Base-by-base conservation (phyloP, 75 land plant species). In the Sequoiadendron giganteum region DNA sequence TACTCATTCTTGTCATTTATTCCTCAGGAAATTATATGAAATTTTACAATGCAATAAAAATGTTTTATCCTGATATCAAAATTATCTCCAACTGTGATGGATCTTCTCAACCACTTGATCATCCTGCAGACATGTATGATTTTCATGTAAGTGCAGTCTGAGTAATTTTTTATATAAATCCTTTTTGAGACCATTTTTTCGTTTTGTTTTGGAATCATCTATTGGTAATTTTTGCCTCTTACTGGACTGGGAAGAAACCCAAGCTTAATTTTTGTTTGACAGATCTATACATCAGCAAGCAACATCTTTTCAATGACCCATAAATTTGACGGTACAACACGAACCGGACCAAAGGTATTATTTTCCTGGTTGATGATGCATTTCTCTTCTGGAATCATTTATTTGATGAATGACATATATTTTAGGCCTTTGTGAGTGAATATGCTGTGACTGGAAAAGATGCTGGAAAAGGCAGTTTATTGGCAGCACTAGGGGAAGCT, bases 21-120 rank as follows among this genome's bases (percentile, higher is more conserved):
- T 85, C 49, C 48, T 28, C 91, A 98, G 99, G 92, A 48, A 97
- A 96, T 84, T 98, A 98, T 82, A 89, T 96, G 88, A 92, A 92
- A 88, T 96, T 96, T 78, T 98, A 95, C 77, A 40, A 90, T 87
- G 99, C 97, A 30, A 94, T 98, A 79, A 95, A 92, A 86, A 42
- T n/a, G 32, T 91, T 86, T n/a, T 98, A 98, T 83, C 97, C 98
- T n/a, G 98, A 96, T 83, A 98, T 98, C 45, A 21, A 87, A 87
- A 90, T 97, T 5, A 95, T 98, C 47, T 90, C 99, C 77, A 98
- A 98, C 81, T 98, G 99, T 88, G 98, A 98, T 89, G 98, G 93
- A 18, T 96, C 98, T 61, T 85, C 89, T 42, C 73, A 25, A 9
- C 88, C 48, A 86, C 89, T 98, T 88, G 94, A 98, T 87, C 99